Evolutionary conservation across 805 yeast species (phyloP), one percentile per base, ranked within the genome.

Genomic region (Wickerhamomyces alni): DNA sequence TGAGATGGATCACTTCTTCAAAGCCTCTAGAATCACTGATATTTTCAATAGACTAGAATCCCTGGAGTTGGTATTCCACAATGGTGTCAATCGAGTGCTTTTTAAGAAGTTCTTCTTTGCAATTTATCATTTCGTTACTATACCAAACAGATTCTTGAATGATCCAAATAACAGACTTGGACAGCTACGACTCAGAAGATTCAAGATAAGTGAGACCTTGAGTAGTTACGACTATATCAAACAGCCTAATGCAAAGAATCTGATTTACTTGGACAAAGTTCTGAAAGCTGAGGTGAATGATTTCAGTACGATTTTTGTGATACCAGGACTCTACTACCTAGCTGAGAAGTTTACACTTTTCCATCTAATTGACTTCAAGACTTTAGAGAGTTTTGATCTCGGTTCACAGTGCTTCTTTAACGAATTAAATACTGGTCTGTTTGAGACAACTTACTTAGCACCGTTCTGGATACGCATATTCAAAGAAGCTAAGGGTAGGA

Each of bases 81-180:
- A 42, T 40, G 44, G 48, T 2, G 34, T 37, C 24, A 42, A 34
- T 26, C 19, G 48, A 31, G 10, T 30, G 7, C 13, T 45, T 5
- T 37, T 45, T 26, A 42, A 33, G 40, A 38, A 42, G 19, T 39
- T 45, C 16, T 21, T 43, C 24, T 42, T 33, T 18, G 7, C 33
- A 9, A 3, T 45, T 4, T 28, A 36, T 31, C 22, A 37, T 11
- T 19, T 30, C 10, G 29, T 32, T 27, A 32, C 35, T 10, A 19
- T n/a, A 8, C 12, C 21, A 4, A 13, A 30, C 25, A 21, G 17
- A 26, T n/a, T 22, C 28, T 13, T 30, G 29, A 8, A 6, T 8
- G 8, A 24, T 19, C n/a, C 27, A 21, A n/a, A 15, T n/a, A 6
- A 30, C 33, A 30, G 22, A 22, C 8, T 10, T 12, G 22, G 17